A percentile compares a stretch with the other conserved stretches of the same genome.
These are phyloP conservation scores for Hypoxylon rickii DNA, from an alignment of 495 filamentous ascomycete genomes.

Conservation along the genomic window DNA sequence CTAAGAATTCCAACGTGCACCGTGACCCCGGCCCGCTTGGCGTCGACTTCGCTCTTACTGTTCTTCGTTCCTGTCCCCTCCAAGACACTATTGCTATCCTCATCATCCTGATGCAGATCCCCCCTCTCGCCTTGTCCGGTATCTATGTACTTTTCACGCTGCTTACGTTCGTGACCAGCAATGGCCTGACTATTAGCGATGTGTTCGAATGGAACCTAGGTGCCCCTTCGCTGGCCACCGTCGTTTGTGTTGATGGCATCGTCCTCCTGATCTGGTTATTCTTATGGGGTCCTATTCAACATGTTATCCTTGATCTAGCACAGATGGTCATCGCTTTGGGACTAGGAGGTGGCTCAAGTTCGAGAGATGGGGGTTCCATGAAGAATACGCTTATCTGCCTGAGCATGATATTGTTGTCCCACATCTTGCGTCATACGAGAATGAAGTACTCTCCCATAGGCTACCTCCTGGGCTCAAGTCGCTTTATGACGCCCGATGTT, in stretches of 20 bases:
- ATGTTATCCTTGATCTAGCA: constrained; percentile 89
- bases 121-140: constrained; percentile 83
- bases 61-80: constrained; percentile 86
- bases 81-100: constrained; percentile 97
- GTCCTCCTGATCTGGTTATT: constrained; percentile 87
- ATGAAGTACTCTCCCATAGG: constrained; percentile 51
- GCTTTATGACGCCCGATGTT: constrained; percentile 45
- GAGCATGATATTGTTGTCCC: constrained; percentile 75
- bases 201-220: constrained; percentile 59
- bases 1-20: constrained; percentile 68
- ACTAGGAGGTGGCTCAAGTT: constrained; percentile 83
- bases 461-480: constrained; percentile 46
- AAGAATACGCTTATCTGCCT: constrained; percentile 75
- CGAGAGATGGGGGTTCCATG: constrained; percentile 71
- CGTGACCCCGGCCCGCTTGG: constrained; percentile 64
- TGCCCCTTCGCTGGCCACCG: constrained; percentile 75
- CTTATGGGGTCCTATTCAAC: constrained; percentile 85
- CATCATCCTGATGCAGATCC: constrained; percentile 96
- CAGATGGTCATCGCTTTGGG: constrained; percentile 95
- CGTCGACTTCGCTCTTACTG: constrained; percentile 72
- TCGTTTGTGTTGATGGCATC: constrained; percentile 79
- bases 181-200: constrained; percentile 54
- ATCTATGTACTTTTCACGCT: constrained; percentile 93
- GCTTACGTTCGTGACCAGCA: constrained; percentile 82
- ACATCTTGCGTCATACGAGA: constrained; percentile 61